Conservation (phyloP, 2,329 filamentous ascomycete genomes). For the Xylariaceae sp. region DNA sequence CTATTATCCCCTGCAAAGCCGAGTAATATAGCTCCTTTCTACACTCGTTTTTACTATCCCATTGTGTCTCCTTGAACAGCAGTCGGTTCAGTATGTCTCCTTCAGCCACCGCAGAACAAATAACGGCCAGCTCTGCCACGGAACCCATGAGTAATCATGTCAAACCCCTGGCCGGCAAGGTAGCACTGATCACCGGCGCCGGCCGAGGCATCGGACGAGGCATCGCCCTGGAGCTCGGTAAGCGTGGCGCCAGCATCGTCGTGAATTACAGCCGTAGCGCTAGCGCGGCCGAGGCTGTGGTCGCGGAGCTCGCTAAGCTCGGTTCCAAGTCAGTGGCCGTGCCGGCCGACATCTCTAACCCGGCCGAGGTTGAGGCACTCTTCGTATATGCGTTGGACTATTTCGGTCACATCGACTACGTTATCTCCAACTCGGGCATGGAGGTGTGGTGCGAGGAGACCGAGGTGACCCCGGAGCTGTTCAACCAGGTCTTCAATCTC, state of each 20-base stretch:
- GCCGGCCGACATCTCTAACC: constrained; percentile 69
- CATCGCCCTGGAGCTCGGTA: constrained; percentile 71
- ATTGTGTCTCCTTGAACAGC: constrained; percentile 16
- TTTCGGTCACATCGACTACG: constrained; percentile 75
- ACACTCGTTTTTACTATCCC: not conserved
- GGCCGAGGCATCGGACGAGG: constrained; percentile 72
- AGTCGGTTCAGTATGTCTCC: constrained; percentile 41
- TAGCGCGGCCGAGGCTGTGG: constrained; percentile 62
- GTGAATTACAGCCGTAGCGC: constrained; percentile 70
- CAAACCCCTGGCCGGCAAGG: constrained; percentile 56
- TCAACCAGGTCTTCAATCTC: constrained; percentile 74
- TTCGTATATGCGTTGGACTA: constrained; percentile 70
- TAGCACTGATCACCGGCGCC: constrained; percentile 68
- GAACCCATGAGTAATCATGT: constrained; percentile 38
- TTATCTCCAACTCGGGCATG: constrained; percentile 75
- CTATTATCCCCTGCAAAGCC: not conserved
- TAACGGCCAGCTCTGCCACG: constrained; percentile 19
- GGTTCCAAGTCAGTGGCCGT: constrained; percentile 64
- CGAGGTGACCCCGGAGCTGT: constrained; percentile 73
- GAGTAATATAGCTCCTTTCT: not conserved
- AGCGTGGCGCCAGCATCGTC: constrained; percentile 68
- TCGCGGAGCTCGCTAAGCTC: constrained; percentile 60
- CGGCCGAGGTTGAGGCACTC: constrained; percentile 64
- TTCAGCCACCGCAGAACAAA: constrained; percentile 32
- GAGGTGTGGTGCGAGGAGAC: constrained; percentile 75